Evolutionary conservation across 208 protist genomes (phyloP).

Genomic region (Trypanosoma boissoni): DNA sequence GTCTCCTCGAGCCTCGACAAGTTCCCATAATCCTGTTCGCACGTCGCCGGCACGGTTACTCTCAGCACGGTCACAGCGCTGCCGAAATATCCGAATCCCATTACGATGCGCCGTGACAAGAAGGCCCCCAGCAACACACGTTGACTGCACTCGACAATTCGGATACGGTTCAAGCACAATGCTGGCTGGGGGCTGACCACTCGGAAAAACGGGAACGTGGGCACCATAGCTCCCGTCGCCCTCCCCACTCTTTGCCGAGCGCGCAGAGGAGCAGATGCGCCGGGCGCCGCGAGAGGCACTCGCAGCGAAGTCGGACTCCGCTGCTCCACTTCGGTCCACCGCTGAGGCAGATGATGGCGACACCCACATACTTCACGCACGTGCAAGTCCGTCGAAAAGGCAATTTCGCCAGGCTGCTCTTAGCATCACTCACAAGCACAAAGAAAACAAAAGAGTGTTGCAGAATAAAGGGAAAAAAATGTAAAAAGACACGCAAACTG

Average conservation of each 20-base stretch:
- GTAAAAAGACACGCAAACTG: too few species aligned
- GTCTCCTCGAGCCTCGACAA: conserved; percentile 29
- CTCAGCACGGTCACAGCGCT: conserved; percentile 8
- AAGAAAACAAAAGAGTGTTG: too few species aligned
- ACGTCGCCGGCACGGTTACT: conserved; percentile 4
- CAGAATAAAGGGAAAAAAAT: too few species aligned
- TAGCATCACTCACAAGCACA: too few species aligned
- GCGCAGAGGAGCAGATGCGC: too few species aligned
- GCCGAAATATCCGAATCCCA: conserved; percentile 41
- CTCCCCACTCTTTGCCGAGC: too few species aligned
- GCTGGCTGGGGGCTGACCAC: conserved; percentile 10
- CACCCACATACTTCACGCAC: too few species aligned
- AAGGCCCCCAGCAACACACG: conserved; percentile 30
- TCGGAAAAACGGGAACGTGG: conserved; percentile 30
- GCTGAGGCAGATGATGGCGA: too few species aligned
- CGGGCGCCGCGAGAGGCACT: too few species aligned
- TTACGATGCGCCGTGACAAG: conserved; percentile 45
- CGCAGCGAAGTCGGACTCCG: too few species aligned
- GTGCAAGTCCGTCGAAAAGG: too few species aligned
- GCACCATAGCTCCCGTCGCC: conserved; percentile 16
- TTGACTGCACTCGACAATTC: conserved; percentile 29
- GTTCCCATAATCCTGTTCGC: conserved; percentile 40
- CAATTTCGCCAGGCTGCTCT: too few species aligned
- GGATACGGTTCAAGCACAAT: conserved; percentile 50
- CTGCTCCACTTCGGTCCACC: neutral